Evolutionary conservation across 1,284 basidiomycete species (phyloP).

Genomic region (Fomes fomentarius): DNA sequence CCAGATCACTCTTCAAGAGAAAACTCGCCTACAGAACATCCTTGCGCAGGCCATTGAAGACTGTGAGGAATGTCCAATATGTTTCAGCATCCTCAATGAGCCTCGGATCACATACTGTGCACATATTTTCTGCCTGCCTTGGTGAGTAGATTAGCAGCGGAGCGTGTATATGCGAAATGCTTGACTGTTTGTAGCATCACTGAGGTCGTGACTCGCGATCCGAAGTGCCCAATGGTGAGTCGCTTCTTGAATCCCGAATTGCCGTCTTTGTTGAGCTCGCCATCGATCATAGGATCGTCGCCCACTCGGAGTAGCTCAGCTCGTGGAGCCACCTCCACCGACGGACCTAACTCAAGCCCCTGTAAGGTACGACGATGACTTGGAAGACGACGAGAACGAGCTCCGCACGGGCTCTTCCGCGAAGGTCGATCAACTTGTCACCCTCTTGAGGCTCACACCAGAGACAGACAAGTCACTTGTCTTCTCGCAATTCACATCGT

Average conservation of each 20-base stretch:
- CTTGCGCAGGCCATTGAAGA: slow-evolving; percentile 78
- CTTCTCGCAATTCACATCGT: slow-evolving; percentile 86
- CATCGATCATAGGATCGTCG: slow-evolving; percentile 66
- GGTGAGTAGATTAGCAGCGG: too few species aligned
- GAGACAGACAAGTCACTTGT: slow-evolving; percentile 77
- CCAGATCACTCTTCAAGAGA: slow-evolving; percentile 53
- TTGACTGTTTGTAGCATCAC: slow-evolving; percentile 68
- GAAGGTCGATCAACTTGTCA: slow-evolving; percentile 81
- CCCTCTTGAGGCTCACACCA: slow-evolving; percentile 72
- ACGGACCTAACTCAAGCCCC: slow-evolving; percentile 67
- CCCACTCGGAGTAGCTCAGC: slow-evolving; percentile 54
- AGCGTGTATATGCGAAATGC: too few species aligned
- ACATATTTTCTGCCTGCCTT: slow-evolving; percentile 78
- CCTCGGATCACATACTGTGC: slow-evolving; percentile 81
- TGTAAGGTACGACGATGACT: slow-evolving; percentile 40
- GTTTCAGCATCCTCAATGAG: slow-evolving; percentile 66
- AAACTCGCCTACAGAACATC: slow-evolving; percentile 58
- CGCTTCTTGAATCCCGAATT: not conserved
- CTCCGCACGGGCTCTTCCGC: slow-evolving; percentile 66
- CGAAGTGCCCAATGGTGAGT: slow-evolving; percentile 79
- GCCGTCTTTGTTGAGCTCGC: not conserved
- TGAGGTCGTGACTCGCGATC: slow-evolving; percentile 66
- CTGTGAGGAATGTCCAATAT: slow-evolving; percentile 84
- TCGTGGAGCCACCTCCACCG: slow-evolving; percentile 72
- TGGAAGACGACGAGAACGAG: slow-evolving; percentile 45